phyloP scores from a whole-genome alignment of 805 yeast species.

The Cyberlindnera xylosilytica region DNA sequence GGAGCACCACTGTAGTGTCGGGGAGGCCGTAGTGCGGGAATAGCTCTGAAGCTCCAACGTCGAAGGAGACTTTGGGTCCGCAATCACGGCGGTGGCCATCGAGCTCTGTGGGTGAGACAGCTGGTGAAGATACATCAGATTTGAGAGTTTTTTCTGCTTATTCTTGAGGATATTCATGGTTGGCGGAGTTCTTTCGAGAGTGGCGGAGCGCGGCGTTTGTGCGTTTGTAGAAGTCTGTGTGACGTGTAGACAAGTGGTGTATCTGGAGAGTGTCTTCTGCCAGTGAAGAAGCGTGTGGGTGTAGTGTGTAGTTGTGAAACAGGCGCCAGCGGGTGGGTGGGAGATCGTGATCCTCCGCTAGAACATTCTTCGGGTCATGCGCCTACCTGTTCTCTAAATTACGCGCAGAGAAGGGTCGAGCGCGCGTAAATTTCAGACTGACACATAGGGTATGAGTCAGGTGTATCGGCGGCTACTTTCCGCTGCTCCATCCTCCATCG shows the following conservation, averaged over 20 bases:
- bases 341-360: too few species aligned
- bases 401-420: background rate
- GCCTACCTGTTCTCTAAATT: background rate
- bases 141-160: constrained; percentile 18
- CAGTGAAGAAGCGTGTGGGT: too few species aligned
- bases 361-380: too few species aligned
- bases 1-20: constrained; percentile 30
- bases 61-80: constrained; percentile 12
- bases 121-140: constrained; percentile 17
- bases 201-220: too few species aligned
- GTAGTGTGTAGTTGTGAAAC: too few species aligned
- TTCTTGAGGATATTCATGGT: constrained; percentile 14
- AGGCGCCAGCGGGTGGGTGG: too few species aligned
- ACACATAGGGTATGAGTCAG: constrained; percentile 1
- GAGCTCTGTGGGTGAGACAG: constrained; percentile 5
- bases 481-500: too few species aligned
- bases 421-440: background rate
- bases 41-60: constrained; percentile 16
- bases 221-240: too few species aligned
- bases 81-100: constrained; percentile 8
- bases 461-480: too few species aligned
- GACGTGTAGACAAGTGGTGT: too few species aligned
- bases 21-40: constrained; percentile 18
- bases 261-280: background rate
- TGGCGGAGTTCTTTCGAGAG: background rate